These are phyloP conservation scores for Casaregolazyma lundiana DNA, from an alignment of 1,139 yeast species.

Conservation along the genomic window DNA sequence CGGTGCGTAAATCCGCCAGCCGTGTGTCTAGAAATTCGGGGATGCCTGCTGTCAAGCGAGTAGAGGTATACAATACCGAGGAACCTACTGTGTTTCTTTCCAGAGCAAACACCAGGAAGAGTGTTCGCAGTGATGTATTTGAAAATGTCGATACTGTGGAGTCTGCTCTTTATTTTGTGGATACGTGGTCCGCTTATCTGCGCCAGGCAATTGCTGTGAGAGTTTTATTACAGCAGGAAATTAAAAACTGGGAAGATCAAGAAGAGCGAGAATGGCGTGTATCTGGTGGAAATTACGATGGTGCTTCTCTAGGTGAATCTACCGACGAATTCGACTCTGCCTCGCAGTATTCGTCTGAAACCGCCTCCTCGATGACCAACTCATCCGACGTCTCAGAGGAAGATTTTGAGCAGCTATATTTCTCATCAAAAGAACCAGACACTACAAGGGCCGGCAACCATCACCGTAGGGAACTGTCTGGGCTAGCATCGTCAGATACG, in stretches of 20 bases:
- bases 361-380: background rate
- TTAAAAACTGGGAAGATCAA: constrained; percentile 23
- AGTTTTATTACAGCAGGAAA: constrained; percentile 29
- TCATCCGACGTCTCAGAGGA: constrained; percentile 1
- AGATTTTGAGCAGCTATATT: constrained; percentile 1
- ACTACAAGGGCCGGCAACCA: too few relatives aligned
- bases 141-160: constrained; percentile 22
- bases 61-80: constrained; percentile 22
- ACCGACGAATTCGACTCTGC: background rate
- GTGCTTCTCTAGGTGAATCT: constrained; percentile 5
- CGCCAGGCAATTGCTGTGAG: constrained; percentile 34
- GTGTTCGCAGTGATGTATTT: constrained; percentile 10
- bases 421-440: background rate
- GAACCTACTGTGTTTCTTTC: constrained; percentile 18
- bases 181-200: constrained; percentile 34
- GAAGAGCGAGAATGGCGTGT: constrained; percentile 23
- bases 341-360: background rate
- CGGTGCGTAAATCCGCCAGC: constrained; percentile 12
- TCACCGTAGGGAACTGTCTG: background rate
- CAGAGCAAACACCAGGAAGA: constrained; percentile 4
- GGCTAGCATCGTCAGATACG: background rate
- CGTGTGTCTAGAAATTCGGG: constrained; percentile 10
- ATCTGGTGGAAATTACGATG: background rate
- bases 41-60: constrained; percentile 21
- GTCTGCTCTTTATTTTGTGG: constrained; percentile 31